A percentile compares a stretch with the other conserved stretches of the same genome.
Conservation (phyloP, 2,329 filamentous ascomycete species). For the Bisporella sp. region DNA sequence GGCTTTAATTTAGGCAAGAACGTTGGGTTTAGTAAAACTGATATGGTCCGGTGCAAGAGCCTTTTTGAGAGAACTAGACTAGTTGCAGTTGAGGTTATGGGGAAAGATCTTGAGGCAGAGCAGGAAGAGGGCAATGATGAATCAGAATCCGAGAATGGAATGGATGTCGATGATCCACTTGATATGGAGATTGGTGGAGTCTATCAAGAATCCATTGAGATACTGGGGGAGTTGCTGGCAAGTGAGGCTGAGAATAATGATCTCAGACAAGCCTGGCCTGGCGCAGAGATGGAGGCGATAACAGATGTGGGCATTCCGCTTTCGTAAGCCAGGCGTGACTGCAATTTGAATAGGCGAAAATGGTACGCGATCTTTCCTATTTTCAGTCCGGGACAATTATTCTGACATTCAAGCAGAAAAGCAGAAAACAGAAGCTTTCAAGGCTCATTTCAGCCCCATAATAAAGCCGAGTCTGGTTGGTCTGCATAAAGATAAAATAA, state of each 20-base stretch:
- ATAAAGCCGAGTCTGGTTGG: no score
- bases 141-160: slow-evolving; percentile 24
- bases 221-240: slow-evolving; percentile 62
- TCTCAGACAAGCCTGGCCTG: no score
- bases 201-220: slow-evolving; percentile 73
- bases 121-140: slow-evolving; percentile 25
- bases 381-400: no score
- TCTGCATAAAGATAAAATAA: no score
- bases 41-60: slow-evolving; percentile 82
- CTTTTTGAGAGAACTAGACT: slow-evolving; percentile 71
- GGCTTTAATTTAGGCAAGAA: slow-evolving; percentile 58
- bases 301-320: no score
- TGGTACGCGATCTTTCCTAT: no score
- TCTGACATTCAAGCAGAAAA: no score
- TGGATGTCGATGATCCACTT: slow-evolving; percentile 44
- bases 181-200: slow-evolving; percentile 68
- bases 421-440: no score
- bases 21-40: slow-evolving; percentile 63
- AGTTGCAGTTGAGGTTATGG: slow-evolving; percentile 62
- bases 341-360: no score
- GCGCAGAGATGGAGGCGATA: no score
- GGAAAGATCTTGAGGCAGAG: slow-evolving; percentile 40
- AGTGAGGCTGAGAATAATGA: not conserved
- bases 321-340: no score
- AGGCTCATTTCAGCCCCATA: no score